A percentile compares a stretch with the other conserved stretches of the same genome.
Conservation (phyloP, 768 basidiomycete species). For the Flagelloscypha sp. region DNA sequence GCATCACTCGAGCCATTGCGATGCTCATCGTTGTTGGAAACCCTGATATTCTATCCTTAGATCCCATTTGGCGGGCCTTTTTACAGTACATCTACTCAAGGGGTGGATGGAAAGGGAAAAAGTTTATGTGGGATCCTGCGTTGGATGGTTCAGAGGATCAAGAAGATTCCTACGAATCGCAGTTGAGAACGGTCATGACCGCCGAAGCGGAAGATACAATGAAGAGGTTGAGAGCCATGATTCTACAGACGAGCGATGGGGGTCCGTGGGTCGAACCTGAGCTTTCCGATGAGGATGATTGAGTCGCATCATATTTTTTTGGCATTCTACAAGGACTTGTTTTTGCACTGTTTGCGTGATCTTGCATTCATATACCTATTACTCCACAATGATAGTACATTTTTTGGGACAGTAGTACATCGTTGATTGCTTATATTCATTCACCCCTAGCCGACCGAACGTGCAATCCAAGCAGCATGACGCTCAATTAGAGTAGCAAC, state of each 20-base stretch:
- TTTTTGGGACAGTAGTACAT: too few relatives aligned
- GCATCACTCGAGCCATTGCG: slow-evolving; percentile 54
- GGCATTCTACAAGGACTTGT: too few relatives aligned
- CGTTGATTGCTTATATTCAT: too few relatives aligned
- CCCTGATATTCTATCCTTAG: slow-evolving; percentile 47
- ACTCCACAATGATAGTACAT: too few relatives aligned
- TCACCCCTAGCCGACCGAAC: too few relatives aligned
- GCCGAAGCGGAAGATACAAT: slow-evolving; percentile 16
- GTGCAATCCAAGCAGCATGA: slow-evolving; percentile 71
- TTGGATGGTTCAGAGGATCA: slow-evolving; percentile 17
- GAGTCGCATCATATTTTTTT: too few relatives aligned
- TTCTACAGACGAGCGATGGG: slow-evolving; percentile 11
- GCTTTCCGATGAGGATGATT: slow-evolving; percentile 12
- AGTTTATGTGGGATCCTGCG: slow-evolving; percentile 42
- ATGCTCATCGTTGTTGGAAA: slow-evolving; percentile 55
- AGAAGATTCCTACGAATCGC: slow-evolving; percentile 7
- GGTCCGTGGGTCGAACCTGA: slow-evolving; percentile 14
- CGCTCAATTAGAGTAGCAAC: slow-evolving; percentile 63
- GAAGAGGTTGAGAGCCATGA: slow-evolving; percentile 12
- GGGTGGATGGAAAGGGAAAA: slow-evolving; percentile 47
- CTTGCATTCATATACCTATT: too few relatives aligned
- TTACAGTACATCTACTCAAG: slow-evolving; percentile 47
- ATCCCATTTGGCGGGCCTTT: slow-evolving; percentile 56
- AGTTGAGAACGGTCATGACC: slow-evolving; percentile 9
- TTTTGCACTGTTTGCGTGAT: too few relatives aligned